These are phyloP conservation scores for Rhizoclosmatium sp. DNA, from an alignment of 192 early-diverging fungal species.

Conservation along the genomic window DNA sequence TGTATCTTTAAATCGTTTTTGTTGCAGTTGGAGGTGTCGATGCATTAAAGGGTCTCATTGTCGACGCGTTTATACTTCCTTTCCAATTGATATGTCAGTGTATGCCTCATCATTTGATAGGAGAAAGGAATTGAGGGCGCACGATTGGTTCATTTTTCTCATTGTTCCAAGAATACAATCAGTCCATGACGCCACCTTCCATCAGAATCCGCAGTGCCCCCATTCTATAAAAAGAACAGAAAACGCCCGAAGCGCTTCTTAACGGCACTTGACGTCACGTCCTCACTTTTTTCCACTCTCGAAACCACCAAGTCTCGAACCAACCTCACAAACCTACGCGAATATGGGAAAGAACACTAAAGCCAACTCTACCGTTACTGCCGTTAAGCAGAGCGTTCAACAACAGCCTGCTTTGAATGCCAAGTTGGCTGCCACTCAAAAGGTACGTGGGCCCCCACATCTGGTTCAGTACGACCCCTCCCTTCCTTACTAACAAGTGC, in stretches of 20 bases:
- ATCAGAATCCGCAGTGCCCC: not conserved
- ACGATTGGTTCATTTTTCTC: not conserved
- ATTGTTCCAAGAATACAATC: not conserved
- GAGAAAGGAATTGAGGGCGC: too few species aligned
- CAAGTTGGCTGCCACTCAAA: slow-evolving; percentile 23
- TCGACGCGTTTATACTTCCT: too few species aligned
- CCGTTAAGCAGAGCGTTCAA: slow-evolving; percentile 34
- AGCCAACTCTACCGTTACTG: slow-evolving; percentile 24
- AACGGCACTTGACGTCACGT: too few species aligned
- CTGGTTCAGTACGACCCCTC: not conserved
- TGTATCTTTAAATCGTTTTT: too few species aligned
- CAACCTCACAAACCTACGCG: not conserved
- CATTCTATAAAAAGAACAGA: not conserved
- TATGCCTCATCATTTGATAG: too few species aligned
- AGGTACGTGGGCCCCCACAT: slow-evolving; percentile 4
- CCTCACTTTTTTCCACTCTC: not conserved
- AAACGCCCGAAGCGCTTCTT: not conserved
- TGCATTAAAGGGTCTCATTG: too few species aligned
- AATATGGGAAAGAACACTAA: slow-evolving; percentile 36
- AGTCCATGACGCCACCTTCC: not conserved
- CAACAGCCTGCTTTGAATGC: slow-evolving; percentile 27
- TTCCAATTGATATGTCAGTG: too few species aligned
- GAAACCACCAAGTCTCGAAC: not conserved
- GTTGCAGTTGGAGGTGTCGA: too few species aligned
- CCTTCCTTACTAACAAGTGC: not conserved